Conservation (phyloP, 768 basidiomycete genomes). For the Suillus luteus region DNA sequence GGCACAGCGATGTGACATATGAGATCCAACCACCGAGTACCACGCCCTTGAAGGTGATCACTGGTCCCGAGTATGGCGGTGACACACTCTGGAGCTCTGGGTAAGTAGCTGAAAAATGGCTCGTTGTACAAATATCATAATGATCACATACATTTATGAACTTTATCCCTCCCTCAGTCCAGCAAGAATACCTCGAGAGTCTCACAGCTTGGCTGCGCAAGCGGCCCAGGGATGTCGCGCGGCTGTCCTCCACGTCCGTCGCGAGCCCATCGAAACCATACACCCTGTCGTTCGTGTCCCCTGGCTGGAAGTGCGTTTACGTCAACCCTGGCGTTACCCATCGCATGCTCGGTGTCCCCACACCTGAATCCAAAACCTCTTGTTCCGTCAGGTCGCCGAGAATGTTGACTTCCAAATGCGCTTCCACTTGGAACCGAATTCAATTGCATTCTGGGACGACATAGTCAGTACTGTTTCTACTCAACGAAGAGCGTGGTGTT, state of each 20-base stretch:
- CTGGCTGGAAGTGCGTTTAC: too few relatives aligned
- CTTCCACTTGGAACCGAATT: slow-evolving; percentile 39
- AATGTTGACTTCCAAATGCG: too few relatives aligned
- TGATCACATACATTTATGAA: slow-evolving; percentile 53
- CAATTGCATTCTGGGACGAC: slow-evolving; percentile 88
- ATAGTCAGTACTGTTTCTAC: slow-evolving; percentile 42
- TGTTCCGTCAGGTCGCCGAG: too few relatives aligned
- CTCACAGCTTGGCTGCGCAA: slow-evolving; percentile 71
- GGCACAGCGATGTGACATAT: slow-evolving; percentile 83
- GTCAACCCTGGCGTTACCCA: too few relatives aligned
- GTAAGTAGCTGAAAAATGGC: slow-evolving; percentile 35
- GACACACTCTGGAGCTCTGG: slow-evolving; percentile 85
- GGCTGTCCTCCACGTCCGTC: too few relatives aligned
- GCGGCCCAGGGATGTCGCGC: slow-evolving; percentile 74
- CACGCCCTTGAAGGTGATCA: slow-evolving; percentile 76
- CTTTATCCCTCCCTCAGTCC: slow-evolving; percentile 83
- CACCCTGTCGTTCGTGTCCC: too few relatives aligned
- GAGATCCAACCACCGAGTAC: slow-evolving; percentile 81
- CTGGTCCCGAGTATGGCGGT: slow-evolving; percentile 72
- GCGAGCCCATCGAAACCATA: too few relatives aligned
- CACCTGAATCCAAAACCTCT: slow-evolving; percentile 43
- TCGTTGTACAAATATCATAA: neutral
- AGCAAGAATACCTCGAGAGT: slow-evolving; percentile 73
- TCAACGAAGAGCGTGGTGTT: neutral
- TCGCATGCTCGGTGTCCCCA: too few relatives aligned